Evolutionary conservation across 257 asterid genomes (phyloP).

Genomic region (Apocynum venetum): DNA sequence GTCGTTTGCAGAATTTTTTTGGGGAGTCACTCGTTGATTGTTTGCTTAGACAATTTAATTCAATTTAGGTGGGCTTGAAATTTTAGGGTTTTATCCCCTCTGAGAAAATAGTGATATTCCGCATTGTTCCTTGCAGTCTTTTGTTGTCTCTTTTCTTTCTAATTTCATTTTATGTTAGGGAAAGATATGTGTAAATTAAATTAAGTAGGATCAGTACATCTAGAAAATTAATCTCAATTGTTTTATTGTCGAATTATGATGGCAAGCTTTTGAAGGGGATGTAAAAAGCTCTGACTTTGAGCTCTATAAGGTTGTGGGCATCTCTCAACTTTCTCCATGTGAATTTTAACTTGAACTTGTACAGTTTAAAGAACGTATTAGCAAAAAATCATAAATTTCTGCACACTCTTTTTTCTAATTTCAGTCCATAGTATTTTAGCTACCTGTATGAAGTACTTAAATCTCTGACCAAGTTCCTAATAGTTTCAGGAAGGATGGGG

Average conservation of each 20-base stretch:
- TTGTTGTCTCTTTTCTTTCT: background rate
- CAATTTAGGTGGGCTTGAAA: background rate
- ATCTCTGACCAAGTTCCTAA: background rate
- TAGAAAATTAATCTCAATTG: no score
- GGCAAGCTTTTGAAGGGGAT: no score
- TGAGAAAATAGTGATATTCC: no score
- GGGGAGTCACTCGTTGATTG: background rate
- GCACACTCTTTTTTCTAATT: no score
- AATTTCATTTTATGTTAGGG: background rate
- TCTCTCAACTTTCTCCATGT: background rate
- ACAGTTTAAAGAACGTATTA: background rate
- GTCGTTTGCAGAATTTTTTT: background rate
- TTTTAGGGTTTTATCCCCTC: background rate
- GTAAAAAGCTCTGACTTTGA: no score
- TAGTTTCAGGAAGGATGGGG: constrained; percentile 51
- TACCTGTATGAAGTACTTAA: background rate
- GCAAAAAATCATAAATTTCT: no score
- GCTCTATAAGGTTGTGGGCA: background rate
- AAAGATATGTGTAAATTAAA: background rate
- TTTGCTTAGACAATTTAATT: no score
- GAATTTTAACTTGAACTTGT: background rate
- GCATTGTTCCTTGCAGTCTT: background rate
- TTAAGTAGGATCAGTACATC: no score
- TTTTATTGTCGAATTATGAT: no score
- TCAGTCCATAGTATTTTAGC: background rate